Conservation (phyloP, 2,329 filamentous ascomycete species). For the Fusarium sp. region DNA sequence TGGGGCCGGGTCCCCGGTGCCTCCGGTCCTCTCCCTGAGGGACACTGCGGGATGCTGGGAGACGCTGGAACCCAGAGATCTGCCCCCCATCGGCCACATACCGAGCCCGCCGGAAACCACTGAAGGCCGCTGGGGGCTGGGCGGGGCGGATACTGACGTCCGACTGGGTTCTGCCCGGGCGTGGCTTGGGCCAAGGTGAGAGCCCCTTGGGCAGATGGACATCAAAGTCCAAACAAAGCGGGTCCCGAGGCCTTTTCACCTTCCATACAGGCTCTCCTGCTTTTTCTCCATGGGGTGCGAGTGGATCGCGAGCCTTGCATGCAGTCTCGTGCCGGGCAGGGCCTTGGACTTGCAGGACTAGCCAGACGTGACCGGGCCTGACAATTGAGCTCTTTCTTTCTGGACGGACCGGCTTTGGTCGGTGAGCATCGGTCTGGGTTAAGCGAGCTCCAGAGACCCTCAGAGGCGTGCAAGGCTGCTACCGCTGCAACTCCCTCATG, state of each 20-base stretch:
- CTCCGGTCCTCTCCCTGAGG: slow-evolving; percentile 21
- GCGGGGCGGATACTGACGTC: slow-evolving; percentile 42
- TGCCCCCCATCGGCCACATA: slow-evolving; percentile 42
- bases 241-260: slow-evolving; percentile 8
- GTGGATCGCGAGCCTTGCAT: slow-evolving; percentile 26
- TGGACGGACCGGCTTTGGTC: slow-evolving; percentile 14
- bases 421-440: slow-evolving; percentile 7
- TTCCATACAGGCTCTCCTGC: slow-evolving; percentile 15
- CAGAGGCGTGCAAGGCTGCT: background rate
- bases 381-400: slow-evolving; percentile 33
- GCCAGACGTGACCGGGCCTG: slow-evolving; percentile 29
- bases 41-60: background rate
- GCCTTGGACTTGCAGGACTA: slow-evolving; percentile 29
- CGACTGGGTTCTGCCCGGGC: slow-evolving; percentile 15
- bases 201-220: slow-evolving; percentile 6
- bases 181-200: slow-evolving; percentile 15
- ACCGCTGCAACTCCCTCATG: background rate
- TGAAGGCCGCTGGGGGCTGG: slow-evolving; percentile 16
- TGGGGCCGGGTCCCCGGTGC: slow-evolving; percentile 37
- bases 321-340: slow-evolving; percentile 36
- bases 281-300: slow-evolving; percentile 35
- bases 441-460: slow-evolving; percentile 1
- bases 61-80: slow-evolving; percentile 4
- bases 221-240: slow-evolving; percentile 26
- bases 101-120: slow-evolving; percentile 36